Base-by-base conservation (phyloP, 305 asterid genomes). In the Striga hermonthica region DNA sequence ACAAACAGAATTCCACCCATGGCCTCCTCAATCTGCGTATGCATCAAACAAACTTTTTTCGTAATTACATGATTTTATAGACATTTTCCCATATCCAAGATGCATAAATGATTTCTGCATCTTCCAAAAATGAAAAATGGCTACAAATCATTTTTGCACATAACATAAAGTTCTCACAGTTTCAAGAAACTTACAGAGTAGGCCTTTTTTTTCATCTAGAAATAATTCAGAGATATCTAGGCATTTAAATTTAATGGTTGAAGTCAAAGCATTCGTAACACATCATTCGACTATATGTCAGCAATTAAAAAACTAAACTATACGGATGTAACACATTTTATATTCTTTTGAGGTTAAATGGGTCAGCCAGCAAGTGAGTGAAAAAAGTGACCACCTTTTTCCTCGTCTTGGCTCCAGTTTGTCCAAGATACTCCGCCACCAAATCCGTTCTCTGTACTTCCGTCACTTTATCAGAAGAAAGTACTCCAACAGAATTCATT, bases 371-470 rank as follows among this genome's bases (percentile, higher is more conserved):
- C 31, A 22, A 22, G 31, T 22, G 31, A 22, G 31, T 22, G 31
- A 22, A 22, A 22, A 22, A 22, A 22, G 2, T 9, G 3, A 5
- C 40, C 10, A 86, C 96, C 95, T 84, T 88, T 66, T 72, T 72
- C 78, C 91, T 81, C 2, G 98, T 91, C 73, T 89, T 89, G 4
- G 96, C 84, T 66, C 95, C 96, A 5, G 98, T 91, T 75, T 91
- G 98, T 40, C 98, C 98, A 7, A 88, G 80, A 75, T 79, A 91
- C 72, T 91, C 95, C 39, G 85, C 96, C 11, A 88, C 86, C 80
- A 91, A 79, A 71, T 91, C 98, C 1, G 96, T 81, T 70, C 93
- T 77, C 73, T 88, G 96, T 57, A 91, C 98, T 76, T 91, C 96
- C 0, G 79, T 86, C 57, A 91, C 87, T 50, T 49, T 81, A 47